These are phyloP conservation scores for Boechera retrofracta DNA, from an alignment of 345 rosid genomes.

Conservation along the genomic window DNA sequence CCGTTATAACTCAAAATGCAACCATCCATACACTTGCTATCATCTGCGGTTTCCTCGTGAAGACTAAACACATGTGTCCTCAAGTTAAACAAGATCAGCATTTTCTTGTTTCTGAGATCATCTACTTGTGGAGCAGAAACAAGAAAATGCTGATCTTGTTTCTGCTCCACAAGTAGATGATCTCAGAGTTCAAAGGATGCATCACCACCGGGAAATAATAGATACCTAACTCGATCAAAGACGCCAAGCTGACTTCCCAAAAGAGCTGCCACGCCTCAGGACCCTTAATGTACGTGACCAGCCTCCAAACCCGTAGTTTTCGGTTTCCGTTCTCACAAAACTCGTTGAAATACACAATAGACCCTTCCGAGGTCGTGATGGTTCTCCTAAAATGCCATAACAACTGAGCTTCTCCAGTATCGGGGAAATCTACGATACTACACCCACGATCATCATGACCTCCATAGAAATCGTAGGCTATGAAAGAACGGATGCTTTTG, in stretches of 20 bases:
- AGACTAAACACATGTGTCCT: slow-evolving; percentile 10
- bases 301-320: slow-evolving; percentile 32
- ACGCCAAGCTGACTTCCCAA: background rate
- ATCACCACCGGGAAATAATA: background rate
- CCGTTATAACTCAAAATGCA: background rate
- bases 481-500: background rate
- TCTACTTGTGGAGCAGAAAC: too few species aligned
- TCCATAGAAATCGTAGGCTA: slow-evolving; percentile 33
- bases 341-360: slow-evolving; percentile 27
- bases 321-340: background rate
- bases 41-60: slow-evolving; percentile 1
- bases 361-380: slow-evolving; percentile 23
- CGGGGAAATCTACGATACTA: slow-evolving; percentile 4
- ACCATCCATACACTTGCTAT: slow-evolving; percentile 28
- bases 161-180: slow-evolving; percentile 36
- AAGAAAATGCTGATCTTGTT: background rate
- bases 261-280: background rate
- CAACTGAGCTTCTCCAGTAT: background rate
- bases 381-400: background rate
- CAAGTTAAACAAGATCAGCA: slow-evolving; percentile 29
- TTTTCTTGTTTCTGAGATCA: background rate
- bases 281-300: background rate
- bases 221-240: background rate
- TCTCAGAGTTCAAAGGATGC: background rate
- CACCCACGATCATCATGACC: background rate